These are phyloP conservation scores for Litsea cubeba DNA, from an alignment of 164 flowering plant species.

Conservation along the genomic window DNA sequence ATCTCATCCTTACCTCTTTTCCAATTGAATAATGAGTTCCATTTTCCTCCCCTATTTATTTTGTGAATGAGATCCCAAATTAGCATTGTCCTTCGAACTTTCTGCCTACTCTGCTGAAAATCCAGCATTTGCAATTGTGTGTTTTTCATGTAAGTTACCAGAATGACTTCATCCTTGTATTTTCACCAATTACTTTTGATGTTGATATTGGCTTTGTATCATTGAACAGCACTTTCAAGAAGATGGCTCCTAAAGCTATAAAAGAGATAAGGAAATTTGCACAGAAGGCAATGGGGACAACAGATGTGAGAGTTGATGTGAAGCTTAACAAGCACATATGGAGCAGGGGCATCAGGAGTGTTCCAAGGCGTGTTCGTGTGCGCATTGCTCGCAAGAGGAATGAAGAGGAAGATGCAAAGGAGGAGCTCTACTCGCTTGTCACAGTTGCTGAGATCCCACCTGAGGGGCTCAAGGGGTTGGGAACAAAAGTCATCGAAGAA, in stretches of 20 bases:
- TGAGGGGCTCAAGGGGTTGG: constrained; percentile 9
- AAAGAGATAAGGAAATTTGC: constrained; percentile 15
- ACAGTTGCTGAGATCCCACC: constrained; percentile 17
- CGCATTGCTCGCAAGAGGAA: constrained; percentile 17
- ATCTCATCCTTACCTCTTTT: too few relatives aligned
- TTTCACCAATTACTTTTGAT: too few relatives aligned
- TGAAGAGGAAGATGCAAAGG: constrained; percentile 15
- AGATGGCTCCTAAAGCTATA: constrained; percentile 18
- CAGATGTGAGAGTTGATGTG: constrained; percentile 14
- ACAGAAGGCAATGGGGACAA: constrained; percentile 14
- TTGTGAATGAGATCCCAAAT: too few relatives aligned
- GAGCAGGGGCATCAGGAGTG: constrained; percentile 13
- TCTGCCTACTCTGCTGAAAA: too few relatives aligned
- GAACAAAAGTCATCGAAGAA: constrained; percentile 9
- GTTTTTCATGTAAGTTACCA: too few relatives aligned
- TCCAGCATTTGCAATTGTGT: too few relatives aligned
- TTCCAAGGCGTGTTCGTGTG: constrained; percentile 8
- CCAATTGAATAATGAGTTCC: too few relatives aligned
- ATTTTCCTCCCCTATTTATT: too few relatives aligned
- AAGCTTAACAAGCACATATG: constrained; percentile 14
- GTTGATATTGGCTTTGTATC: not conserved
- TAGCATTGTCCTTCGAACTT: too few relatives aligned
- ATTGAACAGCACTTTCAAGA: constrained; percentile 10
- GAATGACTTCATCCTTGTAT: too few relatives aligned
- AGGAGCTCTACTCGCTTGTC: constrained; percentile 15